Conservation (phyloP, 768 basidiomycete genomes). For the Termitomyces sp. region DNA sequence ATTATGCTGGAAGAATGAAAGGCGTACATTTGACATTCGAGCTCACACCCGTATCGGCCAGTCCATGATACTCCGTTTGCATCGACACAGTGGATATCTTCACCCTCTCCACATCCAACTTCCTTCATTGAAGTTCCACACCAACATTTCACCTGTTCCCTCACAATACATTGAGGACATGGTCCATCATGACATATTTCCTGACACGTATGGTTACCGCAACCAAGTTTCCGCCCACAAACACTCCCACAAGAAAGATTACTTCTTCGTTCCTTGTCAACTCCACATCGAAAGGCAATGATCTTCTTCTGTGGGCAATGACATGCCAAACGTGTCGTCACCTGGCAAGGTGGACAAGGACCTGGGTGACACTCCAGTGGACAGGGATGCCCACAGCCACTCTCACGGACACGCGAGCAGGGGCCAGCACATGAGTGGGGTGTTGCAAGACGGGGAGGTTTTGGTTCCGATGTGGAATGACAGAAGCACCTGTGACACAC, state of each 20-base stretch:
- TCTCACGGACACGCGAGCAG: conserved; percentile 57
- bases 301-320: conserved; percentile 67
- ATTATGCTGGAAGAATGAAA: neutral
- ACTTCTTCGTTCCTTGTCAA: conserved; percentile 27
- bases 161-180: conserved; percentile 64
- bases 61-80: conserved; percentile 54
- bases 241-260: conserved; percentile 43
- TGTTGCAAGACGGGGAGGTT: conserved; percentile 63
- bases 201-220: conserved; percentile 72
- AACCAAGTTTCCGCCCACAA: conserved; percentile 51
- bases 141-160: conserved; percentile 64
- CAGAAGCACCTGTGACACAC: conserved; percentile 76
- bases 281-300: conserved; percentile 59
- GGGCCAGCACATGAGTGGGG: conserved; percentile 77
- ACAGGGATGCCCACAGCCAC: conserved; percentile 78
- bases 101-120: conserved; percentile 68
- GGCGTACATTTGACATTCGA: conserved; percentile 55
- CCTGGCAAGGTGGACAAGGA: conserved; percentile 91
- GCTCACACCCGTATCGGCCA: conserved; percentile 60
- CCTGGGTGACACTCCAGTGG: conserved; percentile 90
- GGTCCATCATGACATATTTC: conserved; percentile 73
- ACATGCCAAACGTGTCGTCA: conserved; percentile 75
- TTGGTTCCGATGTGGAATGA: conserved; percentile 68
- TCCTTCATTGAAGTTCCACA: conserved; percentile 69
- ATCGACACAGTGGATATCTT: conserved; percentile 38